These are phyloP conservation scores for Mucor saturninus DNA, from an alignment of 371 early-diverging fungal species.

Conservation along the genomic window DNA sequence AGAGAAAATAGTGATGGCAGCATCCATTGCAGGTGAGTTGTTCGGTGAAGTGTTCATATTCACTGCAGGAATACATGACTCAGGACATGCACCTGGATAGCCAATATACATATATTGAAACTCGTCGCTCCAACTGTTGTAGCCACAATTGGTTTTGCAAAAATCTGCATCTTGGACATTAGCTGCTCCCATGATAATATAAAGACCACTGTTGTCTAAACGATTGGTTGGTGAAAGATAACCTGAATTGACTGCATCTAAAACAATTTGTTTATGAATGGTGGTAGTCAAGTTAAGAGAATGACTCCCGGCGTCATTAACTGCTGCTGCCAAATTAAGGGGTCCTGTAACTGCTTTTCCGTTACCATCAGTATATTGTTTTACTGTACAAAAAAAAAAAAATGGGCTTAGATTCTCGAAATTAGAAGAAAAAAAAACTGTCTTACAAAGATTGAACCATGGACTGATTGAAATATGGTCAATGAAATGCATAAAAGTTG, in stretches of 20 bases:
- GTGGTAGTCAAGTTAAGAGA: conserved; percentile 43
- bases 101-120: conserved; percentile 57
- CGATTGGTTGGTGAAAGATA: conserved; percentile 48
- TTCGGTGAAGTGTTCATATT: conserved; percentile 47
- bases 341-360: conserved; percentile 50
- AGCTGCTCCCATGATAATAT: conserved; percentile 48
- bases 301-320: conserved; percentile 48
- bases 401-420: not conserved
- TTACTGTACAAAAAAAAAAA: conserved; percentile 34
- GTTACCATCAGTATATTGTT: conserved; percentile 43
- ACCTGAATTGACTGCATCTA: conserved; percentile 50
- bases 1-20: conserved; percentile 55
- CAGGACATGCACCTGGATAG: conserved; percentile 45
- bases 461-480: conserved; percentile 45
- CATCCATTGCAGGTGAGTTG: conserved; percentile 51
- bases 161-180: conserved; percentile 49
- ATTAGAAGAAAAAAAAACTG: not conserved
- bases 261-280: conserved; percentile 44
- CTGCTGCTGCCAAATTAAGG: conserved; percentile 52
- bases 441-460: conserved; percentile 55
- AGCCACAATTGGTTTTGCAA: conserved; percentile 54
- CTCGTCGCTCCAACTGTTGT: conserved; percentile 48
- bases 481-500: conserved; percentile 51
- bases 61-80: conserved; percentile 40
- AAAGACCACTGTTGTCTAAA: conserved; percentile 52